Evolutionary conservation across 208 protist genomes (phyloP).

Genomic region (Crithidia brevicula): DNA sequence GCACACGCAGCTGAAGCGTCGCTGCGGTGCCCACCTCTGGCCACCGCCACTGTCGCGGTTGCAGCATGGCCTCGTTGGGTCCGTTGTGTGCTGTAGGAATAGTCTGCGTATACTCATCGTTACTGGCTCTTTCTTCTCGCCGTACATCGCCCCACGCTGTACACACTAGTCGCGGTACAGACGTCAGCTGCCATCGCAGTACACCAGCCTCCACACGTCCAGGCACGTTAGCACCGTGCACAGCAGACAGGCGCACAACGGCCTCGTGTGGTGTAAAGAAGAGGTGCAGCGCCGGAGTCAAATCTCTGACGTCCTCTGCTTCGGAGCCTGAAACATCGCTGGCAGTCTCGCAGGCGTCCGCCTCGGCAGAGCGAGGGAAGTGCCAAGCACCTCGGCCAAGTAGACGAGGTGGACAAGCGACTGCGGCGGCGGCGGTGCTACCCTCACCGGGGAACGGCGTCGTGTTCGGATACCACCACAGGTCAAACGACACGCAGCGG

Average conservation of each 20-base stretch:
- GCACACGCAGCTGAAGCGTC: slow-evolving; percentile 17
- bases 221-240: slow-evolving; percentile 5
- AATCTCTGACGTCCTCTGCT: background rate
- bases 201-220: slow-evolving; percentile 12
- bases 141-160: background rate
- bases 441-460: background rate
- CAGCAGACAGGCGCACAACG: slow-evolving; percentile 10
- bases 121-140: background rate
- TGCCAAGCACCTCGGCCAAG: slow-evolving; percentile 22
- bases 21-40: slow-evolving; percentile 25
- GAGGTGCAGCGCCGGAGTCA: slow-evolving; percentile 1
- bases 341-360: background rate
- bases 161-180: slow-evolving; percentile 23
- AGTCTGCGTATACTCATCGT: background rate
- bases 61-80: no score
- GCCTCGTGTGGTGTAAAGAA: slow-evolving; percentile 29
- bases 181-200: slow-evolving; percentile 22
- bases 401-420: slow-evolving; percentile 10
- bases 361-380: slow-evolving; percentile 7
- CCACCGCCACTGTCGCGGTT: slow-evolving; percentile 30
- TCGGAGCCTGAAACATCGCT: background rate
- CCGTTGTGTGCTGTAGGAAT: background rate
- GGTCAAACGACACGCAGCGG: slow-evolving; percentile 11
- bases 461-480: slow-evolving; percentile 31
- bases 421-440: background rate